Conservation (phyloP, 176 grass and related monocot species). For the Hordeum marinum region DNA sequence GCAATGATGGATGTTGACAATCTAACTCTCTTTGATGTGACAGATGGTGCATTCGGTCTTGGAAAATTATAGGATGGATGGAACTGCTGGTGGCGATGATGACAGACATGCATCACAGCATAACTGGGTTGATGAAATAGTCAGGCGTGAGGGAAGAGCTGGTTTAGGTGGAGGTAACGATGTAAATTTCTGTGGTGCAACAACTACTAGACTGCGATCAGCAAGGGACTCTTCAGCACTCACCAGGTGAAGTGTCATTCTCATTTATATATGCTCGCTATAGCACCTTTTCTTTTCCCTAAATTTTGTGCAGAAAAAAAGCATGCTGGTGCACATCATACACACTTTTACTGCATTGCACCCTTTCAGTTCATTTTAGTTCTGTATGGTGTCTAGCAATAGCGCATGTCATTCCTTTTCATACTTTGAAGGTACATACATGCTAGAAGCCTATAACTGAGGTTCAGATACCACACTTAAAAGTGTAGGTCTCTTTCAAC, state of each 20-base stretch:
- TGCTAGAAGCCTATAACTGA: not conserved
- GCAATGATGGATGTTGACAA: not conserved
- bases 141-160: slow-evolving; percentile 70
- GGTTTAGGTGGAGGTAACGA: slow-evolving; percentile 55
- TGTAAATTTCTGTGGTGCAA: slow-evolving; percentile 44
- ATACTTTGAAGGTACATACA: not conserved
- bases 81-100: slow-evolving; percentile 37
- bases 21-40: slow-evolving; percentile 35
- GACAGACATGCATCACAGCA: slow-evolving; percentile 62
- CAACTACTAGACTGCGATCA: slow-evolving; percentile 33
- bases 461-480: slow-evolving; percentile 2
- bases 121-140: slow-evolving; percentile 99
- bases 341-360: not conserved
- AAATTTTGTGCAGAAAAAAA: slow-evolving; percentile 9
- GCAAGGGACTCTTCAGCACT: slow-evolving; percentile 63
- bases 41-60: slow-evolving; percentile 85
- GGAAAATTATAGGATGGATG: slow-evolving; percentile 67
- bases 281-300: not conserved
- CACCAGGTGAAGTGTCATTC: slow-evolving; percentile 48
- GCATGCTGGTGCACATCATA: not conserved
- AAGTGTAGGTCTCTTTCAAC: not conserved
- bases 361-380: not conserved
- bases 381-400: not conserved
- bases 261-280: not conserved
- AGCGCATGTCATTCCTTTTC: not conserved